Conservation (phyloP, 2,329 filamentous ascomycete genomes). For the Pseudogymnoascus pannorum region DNA sequence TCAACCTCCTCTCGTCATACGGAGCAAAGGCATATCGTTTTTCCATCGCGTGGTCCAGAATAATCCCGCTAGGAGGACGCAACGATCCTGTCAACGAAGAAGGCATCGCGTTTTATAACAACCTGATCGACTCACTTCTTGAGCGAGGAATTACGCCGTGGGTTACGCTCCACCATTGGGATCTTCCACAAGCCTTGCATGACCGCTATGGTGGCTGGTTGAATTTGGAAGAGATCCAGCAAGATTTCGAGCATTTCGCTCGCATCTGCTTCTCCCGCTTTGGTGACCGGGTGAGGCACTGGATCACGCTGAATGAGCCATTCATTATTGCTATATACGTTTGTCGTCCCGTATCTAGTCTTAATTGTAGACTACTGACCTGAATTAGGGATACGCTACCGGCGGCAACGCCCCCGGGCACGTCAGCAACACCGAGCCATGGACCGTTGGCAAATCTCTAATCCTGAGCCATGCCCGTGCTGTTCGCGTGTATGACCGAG, state of each 20-base stretch:
- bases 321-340: constrained; percentile 27
- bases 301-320: constrained; percentile 38
- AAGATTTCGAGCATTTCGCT: constrained; percentile 36
- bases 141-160: constrained; percentile 37
- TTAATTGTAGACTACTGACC: neutral
- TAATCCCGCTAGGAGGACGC: constrained; percentile 39
- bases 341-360: constrained; percentile 8
- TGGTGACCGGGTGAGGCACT: constrained; percentile 32
- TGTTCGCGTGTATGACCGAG: constrained; percentile 19
- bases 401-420: constrained; percentile 23
- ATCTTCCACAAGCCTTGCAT: constrained; percentile 31
- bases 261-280: constrained; percentile 32
- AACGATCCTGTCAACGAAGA: constrained; percentile 39
- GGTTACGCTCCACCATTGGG: constrained; percentile 39
- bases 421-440: constrained; percentile 23
- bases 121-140: constrained; percentile 37
- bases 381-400: constrained; percentile 18
- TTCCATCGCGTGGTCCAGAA: constrained; percentile 41
- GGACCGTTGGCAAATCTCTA: constrained; percentile 23
- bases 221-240: constrained; percentile 22
- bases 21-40: constrained; percentile 36
- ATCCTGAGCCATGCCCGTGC: constrained; percentile 25
- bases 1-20: constrained; percentile 32
- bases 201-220: constrained; percentile 35
- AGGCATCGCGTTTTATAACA: constrained; percentile 41